phyloP scores from a whole-genome alignment of 176 grass and related monocot species.

The Phoenix dactylifera region DNA sequence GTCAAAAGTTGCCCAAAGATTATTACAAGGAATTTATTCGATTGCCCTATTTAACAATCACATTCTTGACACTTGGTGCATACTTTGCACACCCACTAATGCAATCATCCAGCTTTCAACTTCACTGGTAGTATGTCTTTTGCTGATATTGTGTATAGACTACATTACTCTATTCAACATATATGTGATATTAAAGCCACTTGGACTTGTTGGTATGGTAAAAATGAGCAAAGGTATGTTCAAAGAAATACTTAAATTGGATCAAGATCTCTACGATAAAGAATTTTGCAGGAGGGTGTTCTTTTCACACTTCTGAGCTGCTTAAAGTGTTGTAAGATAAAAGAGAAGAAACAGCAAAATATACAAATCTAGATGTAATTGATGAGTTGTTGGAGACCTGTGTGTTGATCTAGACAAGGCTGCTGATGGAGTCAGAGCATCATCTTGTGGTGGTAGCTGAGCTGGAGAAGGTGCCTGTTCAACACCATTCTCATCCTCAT shows the following conservation, averaged over 20 bases:
- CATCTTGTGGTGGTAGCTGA: constrained; percentile 20
- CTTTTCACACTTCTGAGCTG: too few relatives aligned
- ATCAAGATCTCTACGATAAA: too few relatives aligned
- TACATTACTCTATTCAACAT: neutral
- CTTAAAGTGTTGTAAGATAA: too few relatives aligned
- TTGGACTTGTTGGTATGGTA: too few relatives aligned
- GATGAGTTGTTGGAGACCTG: too few relatives aligned
- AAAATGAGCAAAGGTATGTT: too few relatives aligned
- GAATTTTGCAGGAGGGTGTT: too few relatives aligned
- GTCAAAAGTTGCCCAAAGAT: constrained; percentile 71
- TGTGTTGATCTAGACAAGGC: neutral
- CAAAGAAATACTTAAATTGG: too few relatives aligned
- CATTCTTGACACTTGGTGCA: constrained; percentile 60
- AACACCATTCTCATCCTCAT: constrained; percentile 22
- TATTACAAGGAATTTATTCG: constrained; percentile 91
- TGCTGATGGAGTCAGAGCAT: constrained; percentile 17
- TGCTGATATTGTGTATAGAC: constrained; percentile 24
- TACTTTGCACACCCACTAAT: constrained; percentile 89
- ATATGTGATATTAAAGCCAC: too few relatives aligned
- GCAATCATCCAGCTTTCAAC: constrained; percentile 82
- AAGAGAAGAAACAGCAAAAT: too few relatives aligned
- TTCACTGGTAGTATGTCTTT: constrained; percentile 54
- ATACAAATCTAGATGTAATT: too few relatives aligned
- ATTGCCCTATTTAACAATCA: constrained; percentile 69
- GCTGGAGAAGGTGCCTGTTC: constrained; percentile 26